Conservation (phyloP, 306 rosid species). For the Spatholobus suberectus region DNA sequence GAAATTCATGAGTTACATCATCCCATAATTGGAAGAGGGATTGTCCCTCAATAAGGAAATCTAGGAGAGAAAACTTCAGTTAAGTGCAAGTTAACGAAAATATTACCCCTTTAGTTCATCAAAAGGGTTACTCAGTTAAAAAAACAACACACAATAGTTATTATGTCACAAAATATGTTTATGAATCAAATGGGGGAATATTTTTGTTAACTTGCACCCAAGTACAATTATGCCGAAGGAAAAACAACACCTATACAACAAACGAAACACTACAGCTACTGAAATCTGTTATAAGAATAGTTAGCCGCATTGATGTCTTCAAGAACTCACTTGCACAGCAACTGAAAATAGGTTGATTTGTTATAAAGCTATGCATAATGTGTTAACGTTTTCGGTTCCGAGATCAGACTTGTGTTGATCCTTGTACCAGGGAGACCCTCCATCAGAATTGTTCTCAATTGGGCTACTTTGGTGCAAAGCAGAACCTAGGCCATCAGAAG, state of each 20-base stretch:
- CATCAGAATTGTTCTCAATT: constrained; percentile 70
- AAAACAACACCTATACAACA: constrained; percentile 54
- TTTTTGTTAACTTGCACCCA: constrained; percentile 61
- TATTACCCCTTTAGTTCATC: constrained; percentile 52
- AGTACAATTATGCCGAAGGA: constrained; percentile 36
- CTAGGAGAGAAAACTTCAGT: constrained; percentile 28
- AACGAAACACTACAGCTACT: constrained; percentile 42
- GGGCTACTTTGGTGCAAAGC: constrained; percentile 59
- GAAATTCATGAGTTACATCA: constrained; percentile 46
- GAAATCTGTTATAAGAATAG: constrained; percentile 43
- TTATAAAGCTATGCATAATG: constrained; percentile 64
- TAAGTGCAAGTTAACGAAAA: constrained; percentile 56
- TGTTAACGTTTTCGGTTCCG: constrained; percentile 53
- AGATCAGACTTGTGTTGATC: constrained; percentile 58
- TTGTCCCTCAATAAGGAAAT: constrained; percentile 48
- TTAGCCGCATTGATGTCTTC: constrained; percentile 68
- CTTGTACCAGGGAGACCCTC: constrained; percentile 76
- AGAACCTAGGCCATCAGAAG: constrained; percentile 66
- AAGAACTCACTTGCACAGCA: constrained; percentile 59
- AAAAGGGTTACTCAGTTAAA: constrained; percentile 34
- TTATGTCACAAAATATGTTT: neutral
- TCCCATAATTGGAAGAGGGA: constrained; percentile 49
- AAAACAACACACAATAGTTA: neutral
- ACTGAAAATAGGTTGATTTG: constrained; percentile 21
- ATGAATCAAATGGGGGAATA: constrained; percentile 47